Evolutionary conservation across 331 rosid species (phyloP), one percentile per base, ranked within the genome.

Genomic region (Acacia concinna): DNA sequence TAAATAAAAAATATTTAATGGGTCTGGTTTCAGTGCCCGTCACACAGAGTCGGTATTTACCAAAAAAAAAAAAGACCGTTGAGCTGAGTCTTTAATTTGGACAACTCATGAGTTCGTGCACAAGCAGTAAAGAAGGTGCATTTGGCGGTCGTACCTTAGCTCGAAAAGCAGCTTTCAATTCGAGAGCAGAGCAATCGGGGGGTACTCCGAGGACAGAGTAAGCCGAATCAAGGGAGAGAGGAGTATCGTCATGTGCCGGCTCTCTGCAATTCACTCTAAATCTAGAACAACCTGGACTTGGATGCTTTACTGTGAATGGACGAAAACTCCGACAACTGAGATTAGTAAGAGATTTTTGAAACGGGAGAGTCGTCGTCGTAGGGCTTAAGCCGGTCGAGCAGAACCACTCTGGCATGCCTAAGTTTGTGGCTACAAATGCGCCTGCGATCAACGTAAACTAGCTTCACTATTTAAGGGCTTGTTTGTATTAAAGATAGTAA

Each of bases 111-210:
- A 32, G 68, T 75, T 12, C 51, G 70, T 32, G 12, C 14, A 49
- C 35, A 54, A 40, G 3, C 9, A 17, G 34, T 30, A 5, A 3
- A 44, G 27, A 2, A 52, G 4, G 34, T 17, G n/a, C 2, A 41
- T 15, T 43, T 31, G 5, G 15, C 37, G 65, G 30, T 44, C 6
- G 56, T 79, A 90, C 97, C 84, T 91, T 92, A 76, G 91, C 84
- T 81, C 98, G 94, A 80, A 94, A 94, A 80, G 98, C 97, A 23
- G 94, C 87, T 85, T 94, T 94, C 28, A 95, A 88, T 25, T 92
- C 89, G 23, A 82, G 65, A 63, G 86, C 25, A 0, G 97, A 90
- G 88, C 87, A 91, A 66, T 85, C 59, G 20, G 93, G 90, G 20
- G 87, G 80, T 12, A 90, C 78, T 54, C 92, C 98, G 32, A 95